These are phyloP conservation scores for Juglanconis juglandina DNA, from an alignment of 2,329 filamentous ascomycete genomes.

Conservation along the genomic window DNA sequence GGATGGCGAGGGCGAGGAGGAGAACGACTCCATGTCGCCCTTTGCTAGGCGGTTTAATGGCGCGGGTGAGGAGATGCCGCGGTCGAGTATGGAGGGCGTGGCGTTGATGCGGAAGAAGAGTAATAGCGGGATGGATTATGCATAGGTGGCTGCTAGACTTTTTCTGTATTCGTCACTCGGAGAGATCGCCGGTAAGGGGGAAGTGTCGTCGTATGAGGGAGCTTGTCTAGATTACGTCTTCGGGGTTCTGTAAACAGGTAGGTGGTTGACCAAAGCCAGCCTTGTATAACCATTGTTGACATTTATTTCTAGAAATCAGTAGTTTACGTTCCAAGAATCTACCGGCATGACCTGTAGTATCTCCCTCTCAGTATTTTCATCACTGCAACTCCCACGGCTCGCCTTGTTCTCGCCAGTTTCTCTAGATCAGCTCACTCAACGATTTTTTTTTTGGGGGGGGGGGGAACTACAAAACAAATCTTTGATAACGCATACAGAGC, in stretches of 20 bases:
- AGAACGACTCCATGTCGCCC: slow-evolving; percentile 3
- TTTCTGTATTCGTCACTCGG: not conserved
- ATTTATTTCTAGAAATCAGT: not conserved
- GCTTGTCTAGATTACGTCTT: not conserved
- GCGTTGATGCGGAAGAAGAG: slow-evolving; percentile 47
- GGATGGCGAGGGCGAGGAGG: slow-evolving; percentile 33
- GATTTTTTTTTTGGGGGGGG: no score
- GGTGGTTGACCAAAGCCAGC: not conserved
- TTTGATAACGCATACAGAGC: no score
- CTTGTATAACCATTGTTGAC: not conserved
- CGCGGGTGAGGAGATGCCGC: slow-evolving; percentile 31
- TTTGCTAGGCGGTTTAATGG: slow-evolving; percentile 22
- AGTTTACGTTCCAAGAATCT: not conserved
- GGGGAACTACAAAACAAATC: no score
- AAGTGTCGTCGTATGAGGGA: not conserved
- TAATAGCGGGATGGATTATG: slow-evolving; percentile 48
- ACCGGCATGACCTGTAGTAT: no score
- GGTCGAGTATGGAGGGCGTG: slow-evolving; percentile 39
- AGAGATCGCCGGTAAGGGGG: not conserved
- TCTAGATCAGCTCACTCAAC: no score
- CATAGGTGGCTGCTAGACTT: not conserved
- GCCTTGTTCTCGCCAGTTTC: no score
- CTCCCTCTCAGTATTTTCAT: no score
- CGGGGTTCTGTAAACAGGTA: not conserved
- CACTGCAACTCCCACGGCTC: no score